Conservation (phyloP, 2,329 filamentous ascomycete species). For the Sporothrix pseudoabietina region DNA sequence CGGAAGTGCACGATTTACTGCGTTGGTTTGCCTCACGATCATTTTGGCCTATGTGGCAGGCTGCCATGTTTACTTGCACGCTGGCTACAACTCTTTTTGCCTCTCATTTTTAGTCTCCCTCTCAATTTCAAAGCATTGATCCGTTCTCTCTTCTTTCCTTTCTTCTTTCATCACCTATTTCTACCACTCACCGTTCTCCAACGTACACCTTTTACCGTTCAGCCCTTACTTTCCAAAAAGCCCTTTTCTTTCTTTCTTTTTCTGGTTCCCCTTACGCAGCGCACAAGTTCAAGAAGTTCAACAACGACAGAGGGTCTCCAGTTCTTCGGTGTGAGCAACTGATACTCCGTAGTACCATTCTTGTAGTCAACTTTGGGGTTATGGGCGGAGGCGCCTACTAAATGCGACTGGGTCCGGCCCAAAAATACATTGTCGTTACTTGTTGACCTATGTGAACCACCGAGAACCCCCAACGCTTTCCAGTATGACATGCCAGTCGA, state of each 20-base stretch:
- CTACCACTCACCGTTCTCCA: neutral
- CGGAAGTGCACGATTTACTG: neutral
- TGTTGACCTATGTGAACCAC: neutral
- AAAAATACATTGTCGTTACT: neutral
- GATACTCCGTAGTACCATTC: neutral
- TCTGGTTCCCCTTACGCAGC: slow-evolving; percentile 7
- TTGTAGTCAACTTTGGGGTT: slow-evolving; percentile 5
- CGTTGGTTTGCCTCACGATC: neutral
- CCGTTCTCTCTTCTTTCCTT: neutral
- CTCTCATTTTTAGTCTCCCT: neutral
- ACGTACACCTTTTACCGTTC: neutral
- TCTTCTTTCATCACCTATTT: neutral
- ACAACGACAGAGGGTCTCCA: neutral
- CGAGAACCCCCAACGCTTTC: neutral
- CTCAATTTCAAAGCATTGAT: neutral
- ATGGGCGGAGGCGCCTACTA: neutral
- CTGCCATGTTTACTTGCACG: neutral
- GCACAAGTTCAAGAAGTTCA: neutral
- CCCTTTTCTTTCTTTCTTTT: neutral
- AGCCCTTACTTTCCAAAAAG: neutral
- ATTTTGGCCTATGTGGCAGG: neutral
- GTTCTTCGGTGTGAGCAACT: slow-evolving; percentile 3
- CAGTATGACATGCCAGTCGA: neutral
- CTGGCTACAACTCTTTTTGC: neutral
- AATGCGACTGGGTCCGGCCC: neutral